Evolutionary conservation across 2,329 filamentous ascomycete genomes (phyloP), one percentile per base, ranked within the genome.

Genomic region (Paracoccidioides lutzii): DNA sequence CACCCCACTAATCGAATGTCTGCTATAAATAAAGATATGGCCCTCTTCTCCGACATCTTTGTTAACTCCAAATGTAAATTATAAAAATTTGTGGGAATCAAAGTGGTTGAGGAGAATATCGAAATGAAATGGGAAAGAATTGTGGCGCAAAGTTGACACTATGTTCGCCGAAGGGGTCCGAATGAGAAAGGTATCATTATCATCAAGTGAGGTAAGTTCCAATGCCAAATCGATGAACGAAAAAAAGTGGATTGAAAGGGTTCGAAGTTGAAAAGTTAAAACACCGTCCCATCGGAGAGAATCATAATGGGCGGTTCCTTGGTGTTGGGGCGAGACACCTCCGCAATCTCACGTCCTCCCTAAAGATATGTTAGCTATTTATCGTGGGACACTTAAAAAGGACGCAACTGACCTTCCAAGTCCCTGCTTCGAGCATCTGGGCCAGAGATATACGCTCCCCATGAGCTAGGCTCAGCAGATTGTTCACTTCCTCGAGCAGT

Each of bases 261-360:
- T 44, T 35, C 35, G 52, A 42, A 14, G 42, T 56, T 82, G 95
- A 69, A 54, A 42, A 14, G 42, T 56, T 82, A 95, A 69, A 98
- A 97, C 61, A 98, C 88, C 30, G 93, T 97, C 59, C 93, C 93
- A 69, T 98, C 93, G 61, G 89, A 95, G 62, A 95, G 81, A 64
- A 97, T 96, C 74, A 96, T 84, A 67, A 98, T 97, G 4, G 93
- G 93, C 37, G 91, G 89, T 69, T 95, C 89, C 74, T 93, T 95
- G 53, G 93, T 97, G 66, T 96, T 97, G 28, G 93, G 93, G 63
- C 93, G 81, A 63, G 89, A 91, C 61, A 96, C 89, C 74, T 96
- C 91, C 60, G 93, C 93, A 68, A 97, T 87, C 74, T 97, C 93
- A 67, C 93, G 84, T 58, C 93, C 93, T 64, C 91, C 91, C 90